Evolutionary conservation across 768 basidiomycete species (phyloP), one percentile per base, ranked within the genome.

Genomic region (Exidia glandulosa): DNA sequence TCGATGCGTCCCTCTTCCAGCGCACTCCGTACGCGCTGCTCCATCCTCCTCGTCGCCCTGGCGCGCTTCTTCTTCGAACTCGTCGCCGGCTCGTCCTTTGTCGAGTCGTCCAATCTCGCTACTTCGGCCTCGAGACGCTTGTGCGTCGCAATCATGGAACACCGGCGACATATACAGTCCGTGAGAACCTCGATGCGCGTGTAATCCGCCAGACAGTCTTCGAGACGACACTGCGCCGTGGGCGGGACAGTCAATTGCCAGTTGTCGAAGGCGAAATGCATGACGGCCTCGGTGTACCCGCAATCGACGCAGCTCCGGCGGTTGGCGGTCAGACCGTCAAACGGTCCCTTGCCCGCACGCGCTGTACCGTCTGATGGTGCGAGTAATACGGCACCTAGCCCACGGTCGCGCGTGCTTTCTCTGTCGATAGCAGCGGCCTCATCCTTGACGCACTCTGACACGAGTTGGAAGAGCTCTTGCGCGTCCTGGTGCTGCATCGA

Each of bases 401-500:
- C 63, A 67, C 56, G 33, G 67, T 59, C 64, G 66, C 59, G 63
- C 57, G 75, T 2, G 81, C 81, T 27, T 69, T 94, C 91, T 50
- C 78, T 80, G 59, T 86, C 84, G 1, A 96, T 81, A 2, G 85
- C 80, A 2, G 74, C 68, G n/a, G 85, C 78, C 70, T 98, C 95
- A 62, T 85, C 86, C 73, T 91, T 91, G 65, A 97, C 79, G 57
- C 85, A 88, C 70, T 94, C 93, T 1, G 93, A 88, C 9, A 97
- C 76, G 32, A 97, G 84, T 65, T 95, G 87, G 74, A 96, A 97
- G n/a, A 98, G 80, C 69, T 98, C 95, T 68, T 98, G 95, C 3
- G 95, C 95, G 70, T 98, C 95, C 74, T 98, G 95, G 70, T 98
- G 95, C 69, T 96, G 93, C 13, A 91, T 85, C 1, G 92, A 92